Evolutionary conservation across 2,329 filamentous ascomycete species (phyloP).

Genomic region (Claviceps sp.): DNA sequence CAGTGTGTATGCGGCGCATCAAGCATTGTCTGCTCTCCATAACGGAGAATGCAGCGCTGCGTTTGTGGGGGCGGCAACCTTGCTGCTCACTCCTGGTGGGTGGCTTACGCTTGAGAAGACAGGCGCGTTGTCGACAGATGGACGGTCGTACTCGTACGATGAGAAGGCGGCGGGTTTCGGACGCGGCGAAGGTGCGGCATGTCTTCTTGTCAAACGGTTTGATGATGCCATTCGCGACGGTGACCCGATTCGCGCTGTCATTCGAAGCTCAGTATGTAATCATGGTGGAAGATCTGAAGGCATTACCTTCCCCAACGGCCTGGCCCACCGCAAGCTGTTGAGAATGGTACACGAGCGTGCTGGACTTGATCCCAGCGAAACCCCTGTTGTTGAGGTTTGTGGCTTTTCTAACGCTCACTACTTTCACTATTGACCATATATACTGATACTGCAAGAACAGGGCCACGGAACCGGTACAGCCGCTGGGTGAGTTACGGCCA

Average conservation of each 20-base stretch:
- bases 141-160: conserved; percentile 21
- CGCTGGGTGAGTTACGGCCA: conserved; percentile 13
- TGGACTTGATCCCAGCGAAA: conserved; percentile 12
- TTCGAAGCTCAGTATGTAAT: conserved; percentile 5
- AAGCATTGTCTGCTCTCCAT: conserved; percentile 9
- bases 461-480: conserved; percentile 15
- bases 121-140: conserved; percentile 14
- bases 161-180: conserved; percentile 29
- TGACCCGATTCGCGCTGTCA: conserved; percentile 21
- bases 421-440: neutral
- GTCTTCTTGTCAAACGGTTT: conserved; percentile 29
- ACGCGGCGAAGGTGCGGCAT: conserved; percentile 29
- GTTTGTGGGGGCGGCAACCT: conserved; percentile 9
- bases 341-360: conserved; percentile 19
- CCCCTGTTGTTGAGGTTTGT: conserved; percentile 7
- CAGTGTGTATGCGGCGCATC: conserved; percentile 21
- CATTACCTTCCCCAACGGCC: conserved; percentile 6
- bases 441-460: neutral
- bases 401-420: neutral
- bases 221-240: conserved; percentile 27
- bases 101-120: conserved; percentile 7
- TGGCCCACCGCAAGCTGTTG: conserved; percentile 20
- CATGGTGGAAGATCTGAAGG: conserved; percentile 4
- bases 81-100: conserved; percentile 6
- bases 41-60: conserved; percentile 6